Evolutionary conservation across 2,329 filamentous ascomycete species (phyloP).

Genomic region (Stagonosporopsis cucurbitacearum): DNA sequence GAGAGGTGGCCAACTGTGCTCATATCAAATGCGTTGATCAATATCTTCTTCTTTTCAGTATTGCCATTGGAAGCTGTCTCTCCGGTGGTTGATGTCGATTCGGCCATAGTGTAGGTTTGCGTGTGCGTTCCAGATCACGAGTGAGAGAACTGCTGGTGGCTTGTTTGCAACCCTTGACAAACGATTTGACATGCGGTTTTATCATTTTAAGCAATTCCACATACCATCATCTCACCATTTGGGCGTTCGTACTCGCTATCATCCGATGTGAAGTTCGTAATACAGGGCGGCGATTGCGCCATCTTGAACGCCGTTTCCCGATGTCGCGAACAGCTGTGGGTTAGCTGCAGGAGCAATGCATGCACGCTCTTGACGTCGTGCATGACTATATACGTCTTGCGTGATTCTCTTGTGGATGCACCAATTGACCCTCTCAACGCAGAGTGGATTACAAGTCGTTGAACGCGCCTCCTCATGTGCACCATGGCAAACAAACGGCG

Average conservation of each 20-base stretch:
- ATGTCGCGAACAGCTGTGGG: conserved; percentile 13
- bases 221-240: not conserved
- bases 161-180: not conserved
- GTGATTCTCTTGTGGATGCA: not conserved
- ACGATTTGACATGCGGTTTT: not conserved
- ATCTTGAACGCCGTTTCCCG: conserved; percentile 20
- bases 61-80: not conserved
- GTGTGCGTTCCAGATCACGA: not conserved
- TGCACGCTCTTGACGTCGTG: conserved; percentile 1
- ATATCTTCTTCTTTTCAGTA: conserved; percentile 58
- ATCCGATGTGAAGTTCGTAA: conserved; percentile 16
- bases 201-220: not conserved
- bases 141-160: not conserved
- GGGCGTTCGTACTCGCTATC: not conserved
- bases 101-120: conserved; percentile 19
- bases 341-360: not conserved
- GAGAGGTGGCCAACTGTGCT: conserved; percentile 69
- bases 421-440: not conserved
- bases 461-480: not conserved
- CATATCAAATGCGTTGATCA: conserved; percentile 72
- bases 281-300: conserved; percentile 29
- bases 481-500: not conserved
- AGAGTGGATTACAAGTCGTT: not conserved
- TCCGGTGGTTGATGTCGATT: conserved; percentile 16
- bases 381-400: not conserved